A percentile compares a stretch with the other conserved stretches of the same genome.
phyloP scores from a whole-genome alignment of 768 basidiomycete genomes.

The Suillus variegatus region DNA sequence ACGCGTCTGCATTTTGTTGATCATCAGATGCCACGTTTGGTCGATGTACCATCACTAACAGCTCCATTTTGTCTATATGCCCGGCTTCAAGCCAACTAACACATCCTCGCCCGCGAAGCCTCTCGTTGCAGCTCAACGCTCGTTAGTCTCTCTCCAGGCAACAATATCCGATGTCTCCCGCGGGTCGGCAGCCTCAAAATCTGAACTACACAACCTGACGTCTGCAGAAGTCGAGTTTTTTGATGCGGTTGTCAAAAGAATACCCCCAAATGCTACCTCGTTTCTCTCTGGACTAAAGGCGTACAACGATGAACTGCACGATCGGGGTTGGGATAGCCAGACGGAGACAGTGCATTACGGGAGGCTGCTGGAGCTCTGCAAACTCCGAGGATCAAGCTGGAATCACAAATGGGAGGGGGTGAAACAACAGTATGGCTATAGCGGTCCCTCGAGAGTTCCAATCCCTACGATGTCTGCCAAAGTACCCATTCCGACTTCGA shows the following conservation, averaged over 20 bases:
- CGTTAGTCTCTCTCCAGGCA: slow-evolving; percentile 9
- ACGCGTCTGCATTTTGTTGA: slow-evolving; percentile 16
- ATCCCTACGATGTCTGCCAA: slow-evolving; percentile 20
- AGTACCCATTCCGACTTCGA: slow-evolving; percentile 15
- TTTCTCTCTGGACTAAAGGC: slow-evolving; percentile 84
- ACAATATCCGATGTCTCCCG: slow-evolving; percentile 40
- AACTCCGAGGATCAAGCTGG: slow-evolving; percentile 80
- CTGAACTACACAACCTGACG: slow-evolving; percentile 54
- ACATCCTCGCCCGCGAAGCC: slow-evolving; percentile 48
- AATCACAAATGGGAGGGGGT: slow-evolving; percentile 77
- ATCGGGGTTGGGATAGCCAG: slow-evolving; percentile 73
- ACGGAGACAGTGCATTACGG: slow-evolving; percentile 80
- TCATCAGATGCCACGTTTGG: slow-evolving; percentile 5
- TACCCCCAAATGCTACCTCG: slow-evolving; percentile 66
- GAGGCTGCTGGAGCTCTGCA: slow-evolving; percentile 80
- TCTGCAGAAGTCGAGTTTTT: slow-evolving; percentile 66
- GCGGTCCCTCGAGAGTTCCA: slow-evolving; percentile 16
- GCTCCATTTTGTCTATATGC: slow-evolving; percentile 33
- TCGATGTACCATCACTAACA: slow-evolving; percentile 6
- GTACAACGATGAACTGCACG: slow-evolving; percentile 76
- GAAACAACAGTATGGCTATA: slow-evolving; percentile 55
- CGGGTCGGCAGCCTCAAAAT: slow-evolving; percentile 39
- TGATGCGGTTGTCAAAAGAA: slow-evolving; percentile 72
- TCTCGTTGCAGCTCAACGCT: slow-evolving; percentile 20
- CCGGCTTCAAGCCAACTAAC: slow-evolving; percentile 46